Conservation (phyloP, 306 rosid genomes). For the Vicia villosa region DNA sequence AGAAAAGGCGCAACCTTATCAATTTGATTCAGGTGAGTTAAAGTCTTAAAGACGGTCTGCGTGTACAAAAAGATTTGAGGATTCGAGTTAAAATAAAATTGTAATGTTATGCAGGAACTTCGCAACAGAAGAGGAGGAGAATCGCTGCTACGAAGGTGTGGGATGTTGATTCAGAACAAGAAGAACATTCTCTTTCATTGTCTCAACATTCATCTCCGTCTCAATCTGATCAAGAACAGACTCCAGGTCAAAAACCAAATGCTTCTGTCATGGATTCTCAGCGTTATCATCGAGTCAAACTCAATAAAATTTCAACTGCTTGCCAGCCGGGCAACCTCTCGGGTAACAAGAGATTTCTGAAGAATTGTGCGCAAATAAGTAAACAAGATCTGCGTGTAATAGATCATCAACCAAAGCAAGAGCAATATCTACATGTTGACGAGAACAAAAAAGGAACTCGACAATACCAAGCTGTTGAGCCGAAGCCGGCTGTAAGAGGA, state of each 20-base stretch:
- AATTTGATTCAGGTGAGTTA: conserved; percentile 57
- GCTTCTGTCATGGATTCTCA: conserved; percentile 54
- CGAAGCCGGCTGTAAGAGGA: conserved; percentile 38
- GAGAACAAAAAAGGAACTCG: conserved; percentile 41
- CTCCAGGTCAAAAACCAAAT: conserved; percentile 46
- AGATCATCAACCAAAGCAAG: conserved; percentile 49
- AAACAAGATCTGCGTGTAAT: conserved; percentile 50
- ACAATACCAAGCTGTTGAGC: conserved; percentile 32
- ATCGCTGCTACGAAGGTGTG: conserved; percentile 56
- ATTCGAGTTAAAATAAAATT: conserved; percentile 13
- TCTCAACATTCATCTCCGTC: conserved; percentile 91
- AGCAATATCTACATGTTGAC: conserved; percentile 39
- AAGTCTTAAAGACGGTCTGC: neutral
- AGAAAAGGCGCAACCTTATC: conserved; percentile 46
- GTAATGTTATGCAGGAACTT: conserved; percentile 48
- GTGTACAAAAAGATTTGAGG: neutral
- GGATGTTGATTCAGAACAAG: conserved; percentile 83
- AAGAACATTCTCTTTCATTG: conserved; percentile 91
- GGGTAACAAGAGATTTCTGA: conserved; percentile 37
- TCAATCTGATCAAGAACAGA: conserved; percentile 84
- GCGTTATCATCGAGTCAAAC: conserved; percentile 55
- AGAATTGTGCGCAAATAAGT: conserved; percentile 36
- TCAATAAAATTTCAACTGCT: conserved; percentile 42
- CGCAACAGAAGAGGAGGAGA: conserved; percentile 82
- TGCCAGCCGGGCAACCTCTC: conserved; percentile 36